Percentiles rank a stretch among this genome's conserved stretches.
Evolutionary conservation across 2,329 filamentous ascomycete species (phyloP).

Genomic region (Lasiodiplodia citricola): DNA sequence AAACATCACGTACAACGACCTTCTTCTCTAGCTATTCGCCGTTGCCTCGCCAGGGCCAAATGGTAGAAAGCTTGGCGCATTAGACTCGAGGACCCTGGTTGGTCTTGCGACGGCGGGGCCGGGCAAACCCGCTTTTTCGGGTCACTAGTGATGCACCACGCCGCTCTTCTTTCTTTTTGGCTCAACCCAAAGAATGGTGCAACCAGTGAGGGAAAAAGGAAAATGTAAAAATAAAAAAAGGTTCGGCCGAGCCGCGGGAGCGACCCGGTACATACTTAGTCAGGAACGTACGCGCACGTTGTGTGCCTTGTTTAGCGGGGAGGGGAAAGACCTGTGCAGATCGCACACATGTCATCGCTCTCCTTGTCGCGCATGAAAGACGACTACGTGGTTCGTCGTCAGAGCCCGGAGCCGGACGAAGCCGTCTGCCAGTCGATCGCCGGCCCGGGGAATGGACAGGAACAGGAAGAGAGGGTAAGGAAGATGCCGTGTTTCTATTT

Average conservation of each 20-base stretch:
- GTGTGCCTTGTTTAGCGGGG: background rate
- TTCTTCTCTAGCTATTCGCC: no score
- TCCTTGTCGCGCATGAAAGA: background rate
- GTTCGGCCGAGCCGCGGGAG: background rate
- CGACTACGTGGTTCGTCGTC: background rate
- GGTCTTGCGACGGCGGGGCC: constrained; percentile 29
- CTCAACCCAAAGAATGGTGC: no score
- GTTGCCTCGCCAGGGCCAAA: background rate
- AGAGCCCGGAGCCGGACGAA: no score
- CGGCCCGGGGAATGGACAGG: background rate
- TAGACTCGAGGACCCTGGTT: constrained; percentile 9
- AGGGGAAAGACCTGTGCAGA: background rate
- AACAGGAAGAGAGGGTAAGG: background rate
- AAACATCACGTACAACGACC: background rate
- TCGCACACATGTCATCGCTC: background rate
- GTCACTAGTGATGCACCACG: background rate
- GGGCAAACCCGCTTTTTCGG: constrained; percentile 30
- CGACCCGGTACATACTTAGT: background rate
- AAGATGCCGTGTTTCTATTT: background rate
- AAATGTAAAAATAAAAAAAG: background rate
- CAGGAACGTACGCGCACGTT: background rate
- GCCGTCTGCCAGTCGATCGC: background rate
- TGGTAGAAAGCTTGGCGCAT: constrained; percentile 30
- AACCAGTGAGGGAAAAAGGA: no score
- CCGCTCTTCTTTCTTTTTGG: background rate